These are phyloP conservation scores for Hortaea werneckii DNA, from an alignment of 2,329 filamentous ascomycete genomes.

Conservation along the genomic window DNA sequence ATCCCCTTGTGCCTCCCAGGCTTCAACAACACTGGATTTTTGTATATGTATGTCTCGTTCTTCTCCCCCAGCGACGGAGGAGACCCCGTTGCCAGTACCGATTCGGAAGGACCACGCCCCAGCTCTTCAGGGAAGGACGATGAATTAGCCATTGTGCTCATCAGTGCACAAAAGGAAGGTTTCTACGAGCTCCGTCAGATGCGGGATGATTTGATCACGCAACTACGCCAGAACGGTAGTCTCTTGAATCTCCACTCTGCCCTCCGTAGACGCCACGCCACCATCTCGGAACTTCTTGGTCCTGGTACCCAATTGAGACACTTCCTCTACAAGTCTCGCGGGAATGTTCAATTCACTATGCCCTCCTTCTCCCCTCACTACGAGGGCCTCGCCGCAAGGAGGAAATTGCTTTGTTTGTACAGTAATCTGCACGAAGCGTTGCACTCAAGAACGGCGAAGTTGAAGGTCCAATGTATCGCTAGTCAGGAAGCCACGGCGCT, in stretches of 20 bases:
- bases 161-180: conserved; percentile 84
- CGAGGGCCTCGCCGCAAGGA: conserved; percentile 20
- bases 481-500: conserved; percentile 67
- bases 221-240: conserved; percentile 65
- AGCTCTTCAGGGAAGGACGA: conserved; percentile 37
- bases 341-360: conserved; percentile 95
- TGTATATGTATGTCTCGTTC: conserved; percentile 99
- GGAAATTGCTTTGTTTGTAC: conserved; percentile 70
- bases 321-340: conserved; percentile 89
- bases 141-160: conserved; percentile 78
- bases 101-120: conserved; percentile 22
- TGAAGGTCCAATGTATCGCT: conserved; percentile 77
- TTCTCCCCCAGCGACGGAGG: conserved; percentile 50
- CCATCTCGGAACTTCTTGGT: conserved; percentile 58
- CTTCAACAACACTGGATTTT: conserved; percentile 91
- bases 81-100: background rate
- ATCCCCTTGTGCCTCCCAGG: conserved; percentile 90
- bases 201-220: conserved; percentile 52
- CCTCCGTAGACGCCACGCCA: conserved; percentile 59
- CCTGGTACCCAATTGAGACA: conserved; percentile 74
- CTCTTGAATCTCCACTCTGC: conserved; percentile 65
- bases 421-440: conserved; percentile 72
- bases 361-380: conserved; percentile 68
- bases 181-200: conserved; percentile 81
- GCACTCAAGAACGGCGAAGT: conserved; percentile 73